phyloP scores from a whole-genome alignment of 2,329 filamentous ascomycete species.

The Simplicillium aogashimaense region DNA sequence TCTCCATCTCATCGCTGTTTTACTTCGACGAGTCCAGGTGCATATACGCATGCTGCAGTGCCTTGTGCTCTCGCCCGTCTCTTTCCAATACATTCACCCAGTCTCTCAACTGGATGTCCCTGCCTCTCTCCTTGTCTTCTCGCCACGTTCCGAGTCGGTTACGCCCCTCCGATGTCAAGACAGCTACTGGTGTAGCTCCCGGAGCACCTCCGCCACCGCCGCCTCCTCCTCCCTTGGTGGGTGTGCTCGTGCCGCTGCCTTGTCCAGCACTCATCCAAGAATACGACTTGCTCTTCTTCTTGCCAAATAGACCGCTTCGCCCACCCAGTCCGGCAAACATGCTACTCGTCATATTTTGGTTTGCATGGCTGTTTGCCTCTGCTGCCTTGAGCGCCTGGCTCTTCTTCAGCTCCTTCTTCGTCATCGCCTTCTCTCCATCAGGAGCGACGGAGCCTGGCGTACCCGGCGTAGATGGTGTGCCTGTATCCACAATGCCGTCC shows the following conservation, averaged over 20 bases:
- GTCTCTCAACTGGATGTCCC: slow-evolving; percentile 75
- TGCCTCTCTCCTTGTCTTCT: slow-evolving; percentile 68
- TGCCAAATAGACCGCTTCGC: slow-evolving; percentile 44
- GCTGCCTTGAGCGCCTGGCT: slow-evolving; percentile 66
- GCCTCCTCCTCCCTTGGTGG: slow-evolving; percentile 26
- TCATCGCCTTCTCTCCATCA: slow-evolving; percentile 58
- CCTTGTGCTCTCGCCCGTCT: slow-evolving; percentile 58
- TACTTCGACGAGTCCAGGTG: slow-evolving; percentile 37
- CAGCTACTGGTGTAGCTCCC: slow-evolving; percentile 18
- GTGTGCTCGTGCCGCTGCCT: slow-evolving; percentile 43
- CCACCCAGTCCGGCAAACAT: slow-evolving; percentile 59
- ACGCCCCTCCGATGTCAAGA: slow-evolving; percentile 46
- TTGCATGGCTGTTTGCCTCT: slow-evolving; percentile 69
- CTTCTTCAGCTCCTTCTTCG: slow-evolving; percentile 79
- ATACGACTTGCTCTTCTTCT: slow-evolving; percentile 61
- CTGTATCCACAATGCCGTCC: slow-evolving; percentile 44
- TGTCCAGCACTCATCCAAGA: slow-evolving; percentile 57
- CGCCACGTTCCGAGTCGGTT: slow-evolving; percentile 64
- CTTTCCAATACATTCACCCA: slow-evolving; percentile 70
- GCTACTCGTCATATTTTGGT: slow-evolving; percentile 74
- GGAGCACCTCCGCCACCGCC: slow-evolving; percentile 22
- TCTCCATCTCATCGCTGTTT: slow-evolving; percentile 5
- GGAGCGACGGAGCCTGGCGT: slow-evolving; percentile 55
- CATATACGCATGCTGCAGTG: slow-evolving; percentile 49
- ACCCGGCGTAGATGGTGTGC: slow-evolving; percentile 39